Evolutionary conservation across 106 monocot species (phyloP).

Genomic region (Ottelia alismoides): DNA sequence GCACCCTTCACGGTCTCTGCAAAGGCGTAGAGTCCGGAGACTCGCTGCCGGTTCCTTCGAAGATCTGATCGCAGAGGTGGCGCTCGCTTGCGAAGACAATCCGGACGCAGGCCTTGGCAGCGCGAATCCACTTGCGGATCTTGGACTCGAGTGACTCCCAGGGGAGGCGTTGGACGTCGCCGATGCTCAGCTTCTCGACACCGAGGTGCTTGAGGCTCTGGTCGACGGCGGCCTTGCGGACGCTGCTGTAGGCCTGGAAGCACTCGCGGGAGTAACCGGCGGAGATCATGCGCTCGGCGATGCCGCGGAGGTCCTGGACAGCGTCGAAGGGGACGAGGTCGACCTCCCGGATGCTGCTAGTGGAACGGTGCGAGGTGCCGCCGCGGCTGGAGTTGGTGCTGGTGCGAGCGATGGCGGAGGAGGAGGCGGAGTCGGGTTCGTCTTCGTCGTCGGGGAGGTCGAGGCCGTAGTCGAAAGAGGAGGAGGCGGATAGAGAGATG

Average conservation of each 20-base stretch:
- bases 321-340: slow-evolving; percentile 60
- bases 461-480: slow-evolving; percentile 5
- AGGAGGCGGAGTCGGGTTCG: neutral
- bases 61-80: too few species aligned
- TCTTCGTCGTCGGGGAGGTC: neutral
- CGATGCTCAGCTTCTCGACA: too few species aligned
- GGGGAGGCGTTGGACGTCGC: too few species aligned
- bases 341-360: slow-evolving; percentile 57
- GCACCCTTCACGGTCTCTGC: too few species aligned
- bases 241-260: slow-evolving; percentile 58
- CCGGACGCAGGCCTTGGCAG: too few species aligned
- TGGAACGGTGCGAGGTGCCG: slow-evolving; percentile 25
- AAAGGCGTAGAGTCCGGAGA: too few species aligned
- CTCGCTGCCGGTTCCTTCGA: too few species aligned
- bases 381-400: neutral
- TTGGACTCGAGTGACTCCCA: too few species aligned
- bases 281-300: slow-evolving; percentile 67
- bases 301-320: slow-evolving; percentile 41
- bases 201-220: slow-evolving; percentile 45
- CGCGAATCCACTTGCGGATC: too few species aligned
- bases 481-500: slow-evolving; percentile 39
- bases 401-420: slow-evolving; percentile 1
- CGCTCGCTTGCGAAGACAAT: too few species aligned
- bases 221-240: slow-evolving; percentile 60
- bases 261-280: slow-evolving; percentile 57